Base-by-base conservation (phyloP, 495 filamentous ascomycete genomes). In the Pyrenopolyporus hunteri region DNA sequence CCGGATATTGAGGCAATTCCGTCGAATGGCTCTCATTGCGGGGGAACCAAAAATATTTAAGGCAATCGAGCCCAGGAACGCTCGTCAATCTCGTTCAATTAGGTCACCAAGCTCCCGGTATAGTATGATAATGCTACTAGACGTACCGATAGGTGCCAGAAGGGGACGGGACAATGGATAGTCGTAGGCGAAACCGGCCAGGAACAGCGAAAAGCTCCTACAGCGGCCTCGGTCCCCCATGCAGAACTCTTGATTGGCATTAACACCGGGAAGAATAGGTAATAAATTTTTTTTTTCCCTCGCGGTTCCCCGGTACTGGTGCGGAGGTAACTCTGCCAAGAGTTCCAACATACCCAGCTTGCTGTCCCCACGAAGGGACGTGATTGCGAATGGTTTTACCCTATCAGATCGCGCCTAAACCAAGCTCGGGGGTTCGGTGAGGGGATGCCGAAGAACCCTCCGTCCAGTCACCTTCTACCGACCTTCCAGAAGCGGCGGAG, bases 351-450 rank as follows among this genome's bases (percentile, higher is more conserved):
- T 66, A 60, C 50, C 56, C 57, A 57, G 58, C 45, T 56, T 46
- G 52, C 26, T 43, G 57, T 67, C 58, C 43, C 47, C 58, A 63
- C 53, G 58, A 53, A 57, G 54, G n/a, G 56, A 55, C 36, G 47
- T 59, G 57, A 63, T 63, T 62, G 63, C 63, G 51, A 66, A 33
- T 19, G n/a, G 6, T 52, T 59, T 66, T 57, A 60, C 17, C 63
- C 63, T 66, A 66, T 66, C 56, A 60, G 37, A 45, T 58, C 17
- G 42, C 52, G 35, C 29, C 54, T 63, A 64, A 43, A 47, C 57
- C 65, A 62, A n/a, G 61, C 68, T 68, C 68, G 68, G 68, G 65
- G 59, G 61, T 67, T 70, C 68, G 68, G 68, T 70, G 68, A 70
- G 66, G 68, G 49, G 54, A 61, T 68, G 68, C 68, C 68, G 68